Evolutionary conservation across 1,284 basidiomycete genomes (phyloP), one percentile per base, ranked within the genome.

Genomic region (Rhizoctonia solani): DNA sequence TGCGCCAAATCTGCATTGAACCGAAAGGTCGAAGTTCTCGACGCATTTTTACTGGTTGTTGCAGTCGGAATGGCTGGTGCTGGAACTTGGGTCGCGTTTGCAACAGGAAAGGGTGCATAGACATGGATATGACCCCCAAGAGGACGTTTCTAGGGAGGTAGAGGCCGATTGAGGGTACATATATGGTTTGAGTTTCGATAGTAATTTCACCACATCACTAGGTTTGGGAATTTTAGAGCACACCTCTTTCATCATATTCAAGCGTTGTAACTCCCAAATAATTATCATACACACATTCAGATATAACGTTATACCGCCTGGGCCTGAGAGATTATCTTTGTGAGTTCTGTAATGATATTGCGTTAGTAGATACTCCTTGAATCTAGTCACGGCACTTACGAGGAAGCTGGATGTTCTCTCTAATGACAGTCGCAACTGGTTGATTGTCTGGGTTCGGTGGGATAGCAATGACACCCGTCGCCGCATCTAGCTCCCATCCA

Each of bases 361-460:
- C n/a, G 30, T 65, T 53, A 42, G 34, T 41, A 16, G 23, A 11
- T 11, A 4, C 11, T 34, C 4, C 32, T 34, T 11, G 11, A 11
- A 34, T 11, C 4, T 34, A 11, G 32, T 11, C 4, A 4, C 4
- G 11, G 32, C 32, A 86, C 92, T 76, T 79, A 95, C 93, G 95
- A 72, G 88, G 87, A 68, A 97, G 81, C 76, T 90, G 89, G 71
- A 97, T 90, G 73, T 84, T 88, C 81, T 97, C 95, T 78, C 93
- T 91, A 49, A 96, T 90, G 44, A 96, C 86, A n/a, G 92, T 92
- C 0, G 94, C 92, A 77, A 94, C 92, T 74, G 97, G 93, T 75
- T 94, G 90, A 78, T 97, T 98, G 78, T 95, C 92, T n/a, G 89
- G 90, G 77, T 95, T 95, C 55, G 87, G 83, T 42, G 94, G 93